Evolutionary conservation across 2,329 filamentous ascomycete genomes (phyloP), one percentile per base, ranked within the genome.

Genomic region (Fusarium sp.): DNA sequence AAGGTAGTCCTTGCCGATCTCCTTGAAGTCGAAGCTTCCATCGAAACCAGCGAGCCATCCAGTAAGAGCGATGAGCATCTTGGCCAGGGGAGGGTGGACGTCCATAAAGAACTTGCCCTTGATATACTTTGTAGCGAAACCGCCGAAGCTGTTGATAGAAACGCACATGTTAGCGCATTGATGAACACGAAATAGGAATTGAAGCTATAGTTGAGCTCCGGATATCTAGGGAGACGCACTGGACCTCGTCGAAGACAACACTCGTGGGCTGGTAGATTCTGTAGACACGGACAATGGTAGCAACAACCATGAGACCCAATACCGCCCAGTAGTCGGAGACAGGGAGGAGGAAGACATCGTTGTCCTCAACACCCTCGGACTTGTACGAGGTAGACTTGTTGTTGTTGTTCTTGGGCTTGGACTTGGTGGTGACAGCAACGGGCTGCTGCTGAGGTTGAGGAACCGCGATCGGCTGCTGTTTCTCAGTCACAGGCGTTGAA

Each of bases 31-130:
- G 79, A 99, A 99, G 68, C 94, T 87, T 70, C 96, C 96, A 78
- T 98, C 89, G 80, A 98, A 99, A 55, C 96, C 96, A 75, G 95
- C 96, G 69, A 98, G 82, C 91, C 92, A 99, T 74, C 95, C 96
- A 69, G 95, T 94, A 64, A 99, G 88, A 53, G 96, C 97, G 76
- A 99, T 95, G 73, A 99, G 90, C 78, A 99, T 89, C 85, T 99
- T 99, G 72, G 96, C 96, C 64, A 99, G 87, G 45, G 96, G 96
- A 33, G 96, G 96, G 79, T 99, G 96, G n/a, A 99, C 96, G 79
- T 99, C 96, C 96, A 99, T 99, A 82, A 99, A 99, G 88, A 99
- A 99, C 79, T 88, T 92, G 77, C 96, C 96, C 86, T 99, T 98
- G 87, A 99, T 98, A 81, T 99, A 99, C 82, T 99, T 99, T 75